A percentile compares a stretch with the other conserved stretches of the same genome.
phyloP scores from a whole-genome alignment of 73 alveolate species.

The Paramecium octaurelia region DNA sequence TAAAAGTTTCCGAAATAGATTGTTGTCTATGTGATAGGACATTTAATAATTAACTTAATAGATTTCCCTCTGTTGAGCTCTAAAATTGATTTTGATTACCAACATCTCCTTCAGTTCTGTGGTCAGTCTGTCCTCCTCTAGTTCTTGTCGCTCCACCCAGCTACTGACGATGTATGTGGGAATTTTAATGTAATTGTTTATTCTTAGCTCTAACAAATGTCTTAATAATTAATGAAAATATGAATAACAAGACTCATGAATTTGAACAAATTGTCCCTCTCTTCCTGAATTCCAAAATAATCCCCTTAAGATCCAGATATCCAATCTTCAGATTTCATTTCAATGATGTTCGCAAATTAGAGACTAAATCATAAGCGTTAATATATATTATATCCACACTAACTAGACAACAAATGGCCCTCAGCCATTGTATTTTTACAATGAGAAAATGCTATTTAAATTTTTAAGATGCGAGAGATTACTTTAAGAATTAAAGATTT shows the following conservation, averaged over 20 bases:
- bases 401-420: conserved; percentile 55
- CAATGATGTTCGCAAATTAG: not conserved
- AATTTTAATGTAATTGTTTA: conserved; percentile 1
- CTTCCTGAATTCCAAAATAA: not conserved
- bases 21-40: conserved; percentile 56
- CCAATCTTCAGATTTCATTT: not conserved
- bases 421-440: conserved; percentile 43
- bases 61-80: conserved; percentile 6
- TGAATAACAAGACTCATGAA: not conserved
- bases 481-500: not conserved
- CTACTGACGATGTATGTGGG: not conserved
- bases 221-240: not conserved
- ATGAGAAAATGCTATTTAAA: not conserved
- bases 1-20: not conserved
- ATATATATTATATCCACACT: conserved; percentile 20
- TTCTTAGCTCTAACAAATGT: not conserved
- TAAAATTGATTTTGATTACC: not conserved
- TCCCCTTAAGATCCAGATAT: not conserved
- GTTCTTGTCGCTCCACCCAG: conserved; percentile 14
- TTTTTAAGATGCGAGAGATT: not conserved
- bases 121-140: not conserved
- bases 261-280: not conserved
- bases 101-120: not conserved
- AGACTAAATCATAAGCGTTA: not conserved
- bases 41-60: conserved; percentile 4